Base-by-base conservation (phyloP, 75 land plant genomes). In the Sequoia sempervirens region DNA sequence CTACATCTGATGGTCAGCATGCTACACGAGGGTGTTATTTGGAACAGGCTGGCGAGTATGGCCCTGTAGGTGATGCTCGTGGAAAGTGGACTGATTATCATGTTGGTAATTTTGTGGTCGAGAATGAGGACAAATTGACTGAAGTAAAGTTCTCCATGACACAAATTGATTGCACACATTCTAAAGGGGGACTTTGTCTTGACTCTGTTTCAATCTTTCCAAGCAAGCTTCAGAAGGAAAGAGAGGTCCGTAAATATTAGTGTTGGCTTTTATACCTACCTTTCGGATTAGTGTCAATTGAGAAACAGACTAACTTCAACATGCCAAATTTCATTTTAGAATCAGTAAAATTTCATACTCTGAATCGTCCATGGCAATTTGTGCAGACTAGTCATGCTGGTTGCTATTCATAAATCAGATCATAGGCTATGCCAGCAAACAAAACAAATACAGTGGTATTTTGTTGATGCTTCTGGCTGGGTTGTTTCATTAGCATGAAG, bases 121-220 rank as follows among this genome's bases (percentile, higher is more conserved):
- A 28, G 45, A 81, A 85, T 61, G 83, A 89, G 6, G 86, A 88
- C 50, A 82, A 85, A 52, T 40, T 68, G 17, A 86, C 85, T 14
- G 91, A 89, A 81, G 83, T 94, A 2, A 87, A 84, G 14, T 94
- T 93, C 75, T 94, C 96, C 20, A 91, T 93, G 92, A 90, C 86
- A 64, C 94, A 94, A 82, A 92, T 94, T 34, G 96, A 89, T 68
- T 92, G 95, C 83, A 92, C 94, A 28, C 94, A 92, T 84, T 91
- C 94, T 5, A 94, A 94, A 88, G 94, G 94, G 32, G 96, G 96
- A 7, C 90, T 94, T 73, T 93, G 92, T 84, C 89, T 94, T 43
- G 95, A 93, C 85, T 88, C 88, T 75, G 90, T 92, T 34, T 87
- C 72, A 45, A 90, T 92, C 36, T 66, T 87, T 37, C 93, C 93